Base-by-base conservation (phyloP, 108 stramenopile genomes). In the Discostella pseudostelligera region DNA sequence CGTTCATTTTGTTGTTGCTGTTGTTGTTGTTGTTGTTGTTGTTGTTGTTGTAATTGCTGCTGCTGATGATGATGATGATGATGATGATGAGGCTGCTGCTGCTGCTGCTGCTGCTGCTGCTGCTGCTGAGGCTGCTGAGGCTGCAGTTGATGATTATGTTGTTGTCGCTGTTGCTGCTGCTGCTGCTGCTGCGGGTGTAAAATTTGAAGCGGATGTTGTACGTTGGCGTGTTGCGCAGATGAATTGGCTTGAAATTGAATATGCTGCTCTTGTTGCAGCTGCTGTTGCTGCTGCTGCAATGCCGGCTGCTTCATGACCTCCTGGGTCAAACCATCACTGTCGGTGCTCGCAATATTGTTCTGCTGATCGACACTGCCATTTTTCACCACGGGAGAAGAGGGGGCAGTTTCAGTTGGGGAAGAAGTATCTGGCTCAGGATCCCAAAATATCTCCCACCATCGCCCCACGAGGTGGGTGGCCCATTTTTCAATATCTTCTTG, bases 381-480 rank as follows among this genome's bases (percentile, higher is more conserved):
- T n/a, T n/a, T n/a, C n/a, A n/a, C n/a, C n/a, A 61, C 26, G 14
- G 22, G 25, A 4, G 14, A 44, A 4, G n/a, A 57, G 32, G 28
- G 36, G 29, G 14, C 1, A 57, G 11, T 6, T n/a, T n/a, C 12
- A 3, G 36, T 57, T 19, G 51, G 9, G 51, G 5, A 17, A 29
- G 16, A 49, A 22, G 17, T 19, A 39, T 39, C 49, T 48, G 37
- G 16, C 0, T 67, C 63, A 8, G 65, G 64, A 17, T 70, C 82
- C 90, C 90, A 92, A 57, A 72, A 92, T 24, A 92, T 82, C 64
- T 92, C 90, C 87, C 87, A 92, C 66, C 88, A 84, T 39, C 84
- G 63, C 25, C 86, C 90, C 0, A 92, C 81, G 11, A 92, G 67
- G 56, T 67, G 80, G 8, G 62, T 49, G 13, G 86, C 84, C 90